Percentiles rank a stretch among this genome's conserved stretches.
Conservation (phyloP, 306 rosid species). For the Oemleria cerasiformis region DNA sequence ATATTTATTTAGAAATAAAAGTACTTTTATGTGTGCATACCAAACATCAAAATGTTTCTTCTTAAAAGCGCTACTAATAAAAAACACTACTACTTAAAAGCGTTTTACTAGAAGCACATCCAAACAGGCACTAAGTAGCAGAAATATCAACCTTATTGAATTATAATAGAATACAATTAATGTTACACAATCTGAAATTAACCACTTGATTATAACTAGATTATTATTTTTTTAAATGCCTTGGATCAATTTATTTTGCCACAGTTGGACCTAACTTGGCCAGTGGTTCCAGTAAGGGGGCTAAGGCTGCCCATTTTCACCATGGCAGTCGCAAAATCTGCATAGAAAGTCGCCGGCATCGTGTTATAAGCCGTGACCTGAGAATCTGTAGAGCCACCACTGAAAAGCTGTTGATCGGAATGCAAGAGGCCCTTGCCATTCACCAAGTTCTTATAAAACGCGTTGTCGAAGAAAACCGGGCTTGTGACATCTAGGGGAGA, state of each 20-base stretch:
- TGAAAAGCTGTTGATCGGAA: slow-evolving; percentile 42
- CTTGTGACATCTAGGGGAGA: slow-evolving; percentile 54
- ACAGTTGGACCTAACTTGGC: slow-evolving; percentile 61
- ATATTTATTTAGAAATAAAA: too few relatives aligned
- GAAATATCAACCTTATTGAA: too few relatives aligned
- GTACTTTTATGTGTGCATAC: too few relatives aligned
- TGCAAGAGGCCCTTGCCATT: slow-evolving; percentile 35
- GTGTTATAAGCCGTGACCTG: slow-evolving; percentile 32
- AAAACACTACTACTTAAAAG: too few relatives aligned
- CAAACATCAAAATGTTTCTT: too few relatives aligned
- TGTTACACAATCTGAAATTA: not conserved
- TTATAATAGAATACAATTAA: too few relatives aligned
- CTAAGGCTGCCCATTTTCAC: slow-evolving; percentile 60
- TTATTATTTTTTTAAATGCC: not conserved
- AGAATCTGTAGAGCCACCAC: slow-evolving; percentile 38
- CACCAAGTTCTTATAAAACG: slow-evolving; percentile 35
- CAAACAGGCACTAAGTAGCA: too few relatives aligned
- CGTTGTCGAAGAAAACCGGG: slow-evolving; percentile 54
- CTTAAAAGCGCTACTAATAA: too few relatives aligned
- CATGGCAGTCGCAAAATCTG: slow-evolving; percentile 67
- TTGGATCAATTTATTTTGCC: slow-evolving; percentile 35
- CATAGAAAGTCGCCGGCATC: slow-evolving; percentile 28
- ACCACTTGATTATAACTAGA: not conserved
- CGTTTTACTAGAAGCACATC: too few relatives aligned
- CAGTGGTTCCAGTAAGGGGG: slow-evolving; percentile 51